Percentiles rank a stretch among this genome's conserved stretches.
phyloP scores from a whole-genome alignment of 2,329 filamentous ascomycete species.

The Penicillium aurantiogriseum region DNA sequence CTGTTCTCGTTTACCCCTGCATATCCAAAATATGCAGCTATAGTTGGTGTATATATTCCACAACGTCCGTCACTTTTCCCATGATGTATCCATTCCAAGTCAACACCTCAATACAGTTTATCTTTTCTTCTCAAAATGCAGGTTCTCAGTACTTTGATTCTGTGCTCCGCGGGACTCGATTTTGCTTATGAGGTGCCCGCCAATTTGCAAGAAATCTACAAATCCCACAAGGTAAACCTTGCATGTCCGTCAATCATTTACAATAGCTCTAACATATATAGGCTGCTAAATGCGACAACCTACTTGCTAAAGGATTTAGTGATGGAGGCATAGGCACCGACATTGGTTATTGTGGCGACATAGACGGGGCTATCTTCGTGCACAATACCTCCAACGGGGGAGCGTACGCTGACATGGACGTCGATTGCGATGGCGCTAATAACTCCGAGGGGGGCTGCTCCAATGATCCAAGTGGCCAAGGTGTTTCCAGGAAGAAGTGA shows the following conservation, averaged over 20 bases:
- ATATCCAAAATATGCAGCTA: not conserved
- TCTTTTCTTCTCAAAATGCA: not conserved
- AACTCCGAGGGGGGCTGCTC: conserved; percentile 48
- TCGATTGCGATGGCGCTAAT: conserved; percentile 58
- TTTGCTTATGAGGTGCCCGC: conserved; percentile 17
- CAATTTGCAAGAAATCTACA: conserved; percentile 21
- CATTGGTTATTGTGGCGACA: conserved; percentile 51
- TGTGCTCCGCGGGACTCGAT: conserved; percentile 1
- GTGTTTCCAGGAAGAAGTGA: conserved; percentile 46
- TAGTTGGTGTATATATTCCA: not conserved
- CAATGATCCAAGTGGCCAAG: conserved; percentile 41
- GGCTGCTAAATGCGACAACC: conserved; percentile 20
- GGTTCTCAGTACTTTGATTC: not conserved
- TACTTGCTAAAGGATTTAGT: conserved; percentile 17
- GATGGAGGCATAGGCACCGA: not conserved
- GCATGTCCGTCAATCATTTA: not conserved
- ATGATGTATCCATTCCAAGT: not conserved
- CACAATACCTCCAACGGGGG: conserved; percentile 36
- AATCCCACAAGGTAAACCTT: conserved; percentile 17
- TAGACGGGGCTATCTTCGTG: conserved; percentile 51
- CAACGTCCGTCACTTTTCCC: not conserved
- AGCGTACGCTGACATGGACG: conserved; percentile 55
- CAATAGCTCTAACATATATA: not conserved
- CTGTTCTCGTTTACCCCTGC: not conserved
- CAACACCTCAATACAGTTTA: not conserved